Evolutionary conservation across 495 filamentous ascomycete genomes (phyloP).

Genomic region (Ramalina peruviana): DNA sequence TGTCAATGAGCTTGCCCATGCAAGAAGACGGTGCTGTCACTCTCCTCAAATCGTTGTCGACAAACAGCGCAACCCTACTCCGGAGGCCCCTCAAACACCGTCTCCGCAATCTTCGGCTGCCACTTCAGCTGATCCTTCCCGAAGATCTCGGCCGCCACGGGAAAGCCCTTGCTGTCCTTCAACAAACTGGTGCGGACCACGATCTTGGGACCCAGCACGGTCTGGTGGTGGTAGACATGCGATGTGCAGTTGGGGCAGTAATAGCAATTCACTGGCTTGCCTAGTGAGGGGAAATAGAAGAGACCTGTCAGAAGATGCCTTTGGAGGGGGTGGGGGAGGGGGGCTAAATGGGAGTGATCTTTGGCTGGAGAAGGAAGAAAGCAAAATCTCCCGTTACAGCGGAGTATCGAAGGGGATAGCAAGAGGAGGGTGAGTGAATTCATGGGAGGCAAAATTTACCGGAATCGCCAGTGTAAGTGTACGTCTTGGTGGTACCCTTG

Average conservation of each 20-base stretch:
- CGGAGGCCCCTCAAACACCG: slow-evolving; percentile 11
- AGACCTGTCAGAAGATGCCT: background rate
- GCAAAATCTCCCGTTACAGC: background rate
- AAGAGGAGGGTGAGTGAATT: background rate
- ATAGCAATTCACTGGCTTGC: slow-evolving; percentile 37
- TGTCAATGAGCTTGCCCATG: too few species aligned
- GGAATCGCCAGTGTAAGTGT: slow-evolving; percentile 37
- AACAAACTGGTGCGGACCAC: slow-evolving; percentile 33
- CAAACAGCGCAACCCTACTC: background rate
- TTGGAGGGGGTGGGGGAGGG: background rate
- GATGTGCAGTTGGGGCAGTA: slow-evolving; percentile 39
- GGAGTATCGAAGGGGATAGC: background rate
- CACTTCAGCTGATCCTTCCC: slow-evolving; percentile 20
- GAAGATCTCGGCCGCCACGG: slow-evolving; percentile 17
- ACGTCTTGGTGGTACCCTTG: slow-evolving; percentile 29
- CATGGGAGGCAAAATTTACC: slow-evolving; percentile 16
- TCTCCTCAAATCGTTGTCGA: too few species aligned
- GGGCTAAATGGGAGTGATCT: background rate
- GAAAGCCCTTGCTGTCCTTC: slow-evolving; percentile 13
- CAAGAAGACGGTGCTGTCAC: too few species aligned
- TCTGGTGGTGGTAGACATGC: slow-evolving; percentile 39
- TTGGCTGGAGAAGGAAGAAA: background rate
- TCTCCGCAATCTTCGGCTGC: slow-evolving; percentile 16
- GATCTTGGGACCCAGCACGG: slow-evolving; percentile 30
- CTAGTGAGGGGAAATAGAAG: slow-evolving; percentile 10